phyloP scores from a whole-genome alignment of 495 filamentous ascomycete species.

The Amorphotheca resinae region DNA sequence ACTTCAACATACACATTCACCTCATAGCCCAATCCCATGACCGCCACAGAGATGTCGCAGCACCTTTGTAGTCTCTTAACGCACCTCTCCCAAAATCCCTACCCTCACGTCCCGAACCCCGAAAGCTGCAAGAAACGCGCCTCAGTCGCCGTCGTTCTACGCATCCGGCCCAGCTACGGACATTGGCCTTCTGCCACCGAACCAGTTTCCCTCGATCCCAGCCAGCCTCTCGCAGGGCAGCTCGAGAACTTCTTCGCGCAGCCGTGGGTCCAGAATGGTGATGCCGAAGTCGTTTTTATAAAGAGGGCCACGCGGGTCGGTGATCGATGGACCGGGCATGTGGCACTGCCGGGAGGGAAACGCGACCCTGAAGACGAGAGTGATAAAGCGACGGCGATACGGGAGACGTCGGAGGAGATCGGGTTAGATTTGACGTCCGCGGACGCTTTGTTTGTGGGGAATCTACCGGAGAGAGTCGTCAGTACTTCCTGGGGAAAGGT shows the following conservation, averaged over 20 bases:
- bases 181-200: slow-evolving; percentile 35
- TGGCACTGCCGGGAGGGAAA: slow-evolving; percentile 64
- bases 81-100: slow-evolving; percentile 33
- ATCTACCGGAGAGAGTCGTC: slow-evolving; percentile 59
- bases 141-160: slow-evolving; percentile 60
- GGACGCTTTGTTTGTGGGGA: slow-evolving; percentile 47
- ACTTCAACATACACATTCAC: too few species aligned
- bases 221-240: slow-evolving; percentile 23
- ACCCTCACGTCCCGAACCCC: slow-evolving; percentile 52
- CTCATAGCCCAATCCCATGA: too few species aligned
- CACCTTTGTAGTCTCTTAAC: neutral
- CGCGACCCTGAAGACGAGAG: slow-evolving; percentile 54
- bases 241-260: slow-evolving; percentile 54
- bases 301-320: slow-evolving; percentile 58
- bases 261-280: slow-evolving; percentile 59
- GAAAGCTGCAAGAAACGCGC: slow-evolving; percentile 50
- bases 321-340: slow-evolving; percentile 67
- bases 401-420: slow-evolving; percentile 63
- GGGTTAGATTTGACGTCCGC: slow-evolving; percentile 48
- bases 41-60: too few species aligned
- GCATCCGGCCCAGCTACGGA: slow-evolving; percentile 48
- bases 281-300: slow-evolving; percentile 66
- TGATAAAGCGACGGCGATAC: slow-evolving; percentile 51
- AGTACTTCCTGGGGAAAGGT: slow-evolving; percentile 60
- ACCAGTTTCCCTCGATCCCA: slow-evolving; percentile 13